phyloP scores from a whole-genome alignment of 2,329 filamentous ascomycete genomes.

The Sarocladium kiliense region DNA sequence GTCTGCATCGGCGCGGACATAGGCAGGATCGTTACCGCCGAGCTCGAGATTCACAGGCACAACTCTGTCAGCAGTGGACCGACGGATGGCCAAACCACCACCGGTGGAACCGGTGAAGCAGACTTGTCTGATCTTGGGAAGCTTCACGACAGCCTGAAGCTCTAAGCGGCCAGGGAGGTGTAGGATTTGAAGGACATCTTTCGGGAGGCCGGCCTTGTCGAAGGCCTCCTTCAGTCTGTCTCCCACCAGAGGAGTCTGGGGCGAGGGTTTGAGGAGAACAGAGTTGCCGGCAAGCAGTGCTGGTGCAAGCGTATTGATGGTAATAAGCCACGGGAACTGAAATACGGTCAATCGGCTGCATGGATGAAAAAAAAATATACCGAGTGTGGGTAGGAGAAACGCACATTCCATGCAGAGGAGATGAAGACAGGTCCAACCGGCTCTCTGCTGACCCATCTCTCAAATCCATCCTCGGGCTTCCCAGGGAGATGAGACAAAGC shows the following conservation, averaged over 20 bases:
- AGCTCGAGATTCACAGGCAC: conserved; percentile 85
- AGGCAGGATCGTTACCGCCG: conserved; percentile 91
- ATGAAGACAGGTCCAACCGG: conserved; percentile 83
- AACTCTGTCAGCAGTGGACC: conserved; percentile 75
- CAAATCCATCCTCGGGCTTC: conserved; percentile 81
- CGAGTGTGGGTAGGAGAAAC: conserved; percentile 26
- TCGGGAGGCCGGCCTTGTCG: conserved; percentile 70
- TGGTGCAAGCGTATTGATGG: conserved; percentile 90
- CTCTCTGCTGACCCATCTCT: conserved; percentile 80
- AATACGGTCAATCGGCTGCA: neutral
- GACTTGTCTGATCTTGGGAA: conserved; percentile 70
- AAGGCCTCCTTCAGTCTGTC: conserved; percentile 82
- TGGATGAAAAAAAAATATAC: neutral
- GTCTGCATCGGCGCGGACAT: conserved; percentile 80
- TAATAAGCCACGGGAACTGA: conserved; percentile 89
- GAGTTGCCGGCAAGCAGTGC: conserved; percentile 84
- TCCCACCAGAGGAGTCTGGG: conserved; percentile 86
- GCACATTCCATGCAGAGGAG: conserved; percentile 93
- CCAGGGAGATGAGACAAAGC: conserved; percentile 74
- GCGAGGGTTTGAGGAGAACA: conserved; percentile 89
- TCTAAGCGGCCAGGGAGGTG: conserved; percentile 74
- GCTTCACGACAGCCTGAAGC: conserved; percentile 72
- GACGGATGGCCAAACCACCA: conserved; percentile 78
- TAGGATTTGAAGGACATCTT: conserved; percentile 84
- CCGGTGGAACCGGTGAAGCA: conserved; percentile 93